phyloP scores from a whole-genome alignment of 164 flowering plant genomes.

The Vitis riparia region DNA sequence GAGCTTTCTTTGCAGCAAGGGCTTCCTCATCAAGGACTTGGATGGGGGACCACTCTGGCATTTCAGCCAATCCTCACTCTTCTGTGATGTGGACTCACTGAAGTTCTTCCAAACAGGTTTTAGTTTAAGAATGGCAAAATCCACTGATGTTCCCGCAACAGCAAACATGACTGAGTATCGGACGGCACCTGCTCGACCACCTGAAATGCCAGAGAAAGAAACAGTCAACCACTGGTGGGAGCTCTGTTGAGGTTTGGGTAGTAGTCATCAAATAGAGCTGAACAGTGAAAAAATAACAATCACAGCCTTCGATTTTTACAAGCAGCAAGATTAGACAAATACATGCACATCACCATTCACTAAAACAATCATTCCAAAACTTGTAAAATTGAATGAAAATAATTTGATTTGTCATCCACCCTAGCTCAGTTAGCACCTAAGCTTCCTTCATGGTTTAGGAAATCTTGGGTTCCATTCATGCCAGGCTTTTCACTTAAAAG shows the following conservation, averaged over 20 bases:
- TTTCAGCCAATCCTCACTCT: conserved; percentile 38
- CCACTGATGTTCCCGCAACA: conserved; percentile 65
- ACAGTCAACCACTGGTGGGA: neutral
- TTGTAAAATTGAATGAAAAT: too few relatives aligned
- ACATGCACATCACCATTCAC: too few relatives aligned
- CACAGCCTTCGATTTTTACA: too few relatives aligned
- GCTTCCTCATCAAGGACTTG: conserved; percentile 90
- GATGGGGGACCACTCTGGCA: conserved; percentile 95
- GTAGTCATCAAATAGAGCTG: too few relatives aligned
- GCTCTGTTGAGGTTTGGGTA: too few relatives aligned
- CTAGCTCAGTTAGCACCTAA: neutral
- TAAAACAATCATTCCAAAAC: too few relatives aligned
- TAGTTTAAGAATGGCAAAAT: conserved; percentile 50
- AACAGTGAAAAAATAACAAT: too few relatives aligned
- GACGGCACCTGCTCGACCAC: conserved; percentile 73
- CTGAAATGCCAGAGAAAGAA: conserved; percentile 33
- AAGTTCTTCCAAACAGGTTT: conserved; percentile 36
- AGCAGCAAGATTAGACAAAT: too few relatives aligned
- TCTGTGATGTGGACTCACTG: conserved; percentile 21
- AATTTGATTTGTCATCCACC: too few relatives aligned
- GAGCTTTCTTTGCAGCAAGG: conserved; percentile 71
- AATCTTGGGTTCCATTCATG: neutral
- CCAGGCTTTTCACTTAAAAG: too few relatives aligned
- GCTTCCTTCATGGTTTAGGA: neutral
- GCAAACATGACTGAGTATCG: conserved; percentile 72